Base-by-base conservation (phyloP, 305 asterid genomes). In the Solanum chacoense region DNA sequence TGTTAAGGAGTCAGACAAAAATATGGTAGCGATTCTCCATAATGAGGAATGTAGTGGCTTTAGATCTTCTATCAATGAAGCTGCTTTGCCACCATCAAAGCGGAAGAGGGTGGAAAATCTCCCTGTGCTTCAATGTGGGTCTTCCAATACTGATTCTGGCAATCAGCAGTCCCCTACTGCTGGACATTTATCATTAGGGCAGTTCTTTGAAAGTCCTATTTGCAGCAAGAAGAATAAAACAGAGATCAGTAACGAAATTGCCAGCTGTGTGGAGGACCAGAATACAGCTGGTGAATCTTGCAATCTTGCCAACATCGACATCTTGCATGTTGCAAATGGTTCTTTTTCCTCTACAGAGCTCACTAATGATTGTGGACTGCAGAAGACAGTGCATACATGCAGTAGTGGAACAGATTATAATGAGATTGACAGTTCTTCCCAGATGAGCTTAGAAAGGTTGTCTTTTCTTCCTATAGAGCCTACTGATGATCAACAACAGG, bases 21-120 rank as follows among this genome's bases (percentile, higher is more conserved):
- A 84, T 84, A 59, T 88, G 74, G 88, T 89, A 77, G 76, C 85
- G 71, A 85, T 73, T 75, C 34, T 87, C 88, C 89, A 72, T 79
- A 37, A 86, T 63, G 83, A 89, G 81, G 91, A 89, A 79, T 85
- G 35, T 89, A 59, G 32, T 84, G 90, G 71, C 87, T 85, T 45
- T 45, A 35, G 89, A 59, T 88, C 91, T 88, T 87, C 69, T 67
- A 85, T 59, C 84, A 50, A 63, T 87, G 92, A 90, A 85, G 92
- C 85, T 79, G 24, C 2, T 77, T 88, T 88, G 87, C 93, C 92
- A 72, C 84, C 91, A 78, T 84, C 84, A 8, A 94, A 94, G 91
- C 93, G 95, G 86, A 84, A 75, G 88, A 94, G 89, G 88, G 77
- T 72, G 79, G 92, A 90, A 73, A 88, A 87, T 88, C 42, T 67